Percentiles rank a stretch among this genome's conserved stretches.
These are phyloP conservation scores for Trichoderma pleuroti DNA, from an alignment of 2,329 filamentous ascomycete genomes.

Conservation along the genomic window DNA sequence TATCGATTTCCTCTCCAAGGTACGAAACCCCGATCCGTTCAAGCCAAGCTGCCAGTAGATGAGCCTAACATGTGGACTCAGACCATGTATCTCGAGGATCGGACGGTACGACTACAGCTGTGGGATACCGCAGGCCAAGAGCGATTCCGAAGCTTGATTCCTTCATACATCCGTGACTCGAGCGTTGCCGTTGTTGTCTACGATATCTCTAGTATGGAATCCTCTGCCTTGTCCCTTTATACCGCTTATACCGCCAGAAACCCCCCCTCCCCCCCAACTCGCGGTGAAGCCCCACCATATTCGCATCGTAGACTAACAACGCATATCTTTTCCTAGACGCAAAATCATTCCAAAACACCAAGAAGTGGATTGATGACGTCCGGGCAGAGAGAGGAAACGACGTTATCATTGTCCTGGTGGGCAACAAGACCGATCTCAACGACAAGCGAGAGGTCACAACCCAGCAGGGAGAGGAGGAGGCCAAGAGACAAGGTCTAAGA, in stretches of 20 bases:
- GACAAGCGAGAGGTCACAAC: slow-evolving; percentile 98
- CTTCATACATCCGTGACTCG: slow-evolving; percentile 97
- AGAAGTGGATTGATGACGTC: slow-evolving; percentile 99
- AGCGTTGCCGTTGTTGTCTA: slow-evolving; percentile 98
- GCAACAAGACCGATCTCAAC: slow-evolving; percentile 98
- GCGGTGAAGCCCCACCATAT: slow-evolving; percentile 17
- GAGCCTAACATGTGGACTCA: slow-evolving; percentile 21
- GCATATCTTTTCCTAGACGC: slow-evolving; percentile 53
- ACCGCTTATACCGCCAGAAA: slow-evolving; percentile 13
- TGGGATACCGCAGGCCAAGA: slow-evolving; percentile 99
- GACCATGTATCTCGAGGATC: slow-evolving; percentile 99
- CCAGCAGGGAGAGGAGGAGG: slow-evolving; percentile 94
- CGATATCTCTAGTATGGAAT: slow-evolving; percentile 76
- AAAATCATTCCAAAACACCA: slow-evolving; percentile 97
- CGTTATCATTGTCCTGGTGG: slow-evolving; percentile 96
- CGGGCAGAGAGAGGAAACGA: slow-evolving; percentile 95
- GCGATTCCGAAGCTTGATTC: slow-evolving; percentile 93
- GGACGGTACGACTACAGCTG: slow-evolving; percentile 92
- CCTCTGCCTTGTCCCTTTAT: slow-evolving; percentile 12
- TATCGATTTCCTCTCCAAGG: slow-evolving; percentile 99
- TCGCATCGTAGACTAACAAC: slow-evolving; percentile 22
- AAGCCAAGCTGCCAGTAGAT: not conserved
- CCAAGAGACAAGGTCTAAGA: slow-evolving; percentile 96
- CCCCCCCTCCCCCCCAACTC: slow-evolving; percentile 7
- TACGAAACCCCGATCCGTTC: slow-evolving; percentile 36